Conservation (phyloP, 352 stramenopile species). For the Pilasporangium apinafurcum region DNA sequence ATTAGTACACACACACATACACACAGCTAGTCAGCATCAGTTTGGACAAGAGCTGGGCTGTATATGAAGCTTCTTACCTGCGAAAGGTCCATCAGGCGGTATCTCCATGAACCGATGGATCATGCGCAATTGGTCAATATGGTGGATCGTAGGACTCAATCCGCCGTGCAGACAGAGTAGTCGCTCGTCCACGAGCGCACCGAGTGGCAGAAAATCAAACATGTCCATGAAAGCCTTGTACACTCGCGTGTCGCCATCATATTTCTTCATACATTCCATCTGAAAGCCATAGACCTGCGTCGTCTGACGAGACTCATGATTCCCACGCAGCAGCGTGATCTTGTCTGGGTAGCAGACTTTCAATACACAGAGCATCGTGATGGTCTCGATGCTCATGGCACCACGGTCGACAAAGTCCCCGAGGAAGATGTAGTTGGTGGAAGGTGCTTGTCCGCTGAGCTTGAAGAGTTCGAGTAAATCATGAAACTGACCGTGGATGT, state of each 20-base stretch:
- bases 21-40: neutral
- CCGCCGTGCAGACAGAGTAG: conserved; percentile 66
- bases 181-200: conserved; percentile 73
- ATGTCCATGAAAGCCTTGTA: conserved; percentile 80
- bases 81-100: conserved; percentile 66
- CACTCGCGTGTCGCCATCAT: conserved; percentile 60
- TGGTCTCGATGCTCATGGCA: conserved; percentile 93
- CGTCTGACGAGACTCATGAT: conserved; percentile 91
- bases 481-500: conserved; percentile 98
- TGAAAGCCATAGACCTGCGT: conserved; percentile 83
- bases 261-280: conserved; percentile 83
- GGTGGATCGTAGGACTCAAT: conserved; percentile 59
- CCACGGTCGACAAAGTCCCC: conserved; percentile 97
- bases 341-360: conserved; percentile 87
- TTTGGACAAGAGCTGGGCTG: neutral
- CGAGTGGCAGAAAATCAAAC: conserved; percentile 70
- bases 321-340: conserved; percentile 92
- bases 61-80: conserved; percentile 10
- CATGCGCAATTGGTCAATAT: conserved; percentile 91
- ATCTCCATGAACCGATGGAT: conserved; percentile 82
- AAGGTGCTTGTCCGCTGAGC: conserved; percentile 82
- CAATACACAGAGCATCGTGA: conserved; percentile 88
- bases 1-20: neutral
- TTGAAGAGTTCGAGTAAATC: conserved; percentile 94
- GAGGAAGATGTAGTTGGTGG: conserved; percentile 92